Base-by-base conservation (phyloP, 2,329 filamentous ascomycete genomes). In the Beauveria bassiana region DNA sequence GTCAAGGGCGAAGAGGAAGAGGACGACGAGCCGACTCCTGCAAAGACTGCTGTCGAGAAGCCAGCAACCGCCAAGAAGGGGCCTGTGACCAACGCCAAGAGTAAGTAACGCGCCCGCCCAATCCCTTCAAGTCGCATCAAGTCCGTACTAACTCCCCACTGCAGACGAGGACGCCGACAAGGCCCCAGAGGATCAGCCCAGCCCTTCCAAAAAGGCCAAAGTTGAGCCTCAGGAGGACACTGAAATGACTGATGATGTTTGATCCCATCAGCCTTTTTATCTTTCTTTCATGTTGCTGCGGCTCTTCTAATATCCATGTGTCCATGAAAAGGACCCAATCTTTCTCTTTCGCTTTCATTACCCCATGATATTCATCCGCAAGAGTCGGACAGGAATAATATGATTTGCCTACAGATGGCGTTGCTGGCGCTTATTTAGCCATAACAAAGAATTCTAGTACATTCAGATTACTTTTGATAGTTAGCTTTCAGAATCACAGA, bases 121-220 rank as follows among this genome's bases (percentile, higher is more conserved):
- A 38, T 5, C 5, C 2, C 12, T 38, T 38, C 34, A 38, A 5
- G 34, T 38, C 12, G 5, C 3, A 22, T 0, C 10, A 9, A 9
- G 4, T 6, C 16, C 7, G 5, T 31, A 24, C 54, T 56, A 18
- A 56, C 6, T 34, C 26, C 14, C 12, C 14, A 14, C 9, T 20
- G 14, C 18, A 59, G 56, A 1, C 24, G 49, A 59, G 26, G 49
- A 34, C 22, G 14, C 26, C 24, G 26, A 34, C 3, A 12, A 59
- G n/a, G 47, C 14, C 24, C 40, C 3, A 5, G 22, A 45, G 24
- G 42, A 53, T 14, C 34, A 52, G 59, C 40, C 31, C 46, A 61
- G 42, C 43, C 66, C 71, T 6, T 55, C 59, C 54, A 73, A 74
- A 64, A 72, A 71, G 64, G 51, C 62, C 45, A 76, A 75, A 69